Conservation (phyloP, 169 alveolate genomes). For the Plasmodium malariae region DNA sequence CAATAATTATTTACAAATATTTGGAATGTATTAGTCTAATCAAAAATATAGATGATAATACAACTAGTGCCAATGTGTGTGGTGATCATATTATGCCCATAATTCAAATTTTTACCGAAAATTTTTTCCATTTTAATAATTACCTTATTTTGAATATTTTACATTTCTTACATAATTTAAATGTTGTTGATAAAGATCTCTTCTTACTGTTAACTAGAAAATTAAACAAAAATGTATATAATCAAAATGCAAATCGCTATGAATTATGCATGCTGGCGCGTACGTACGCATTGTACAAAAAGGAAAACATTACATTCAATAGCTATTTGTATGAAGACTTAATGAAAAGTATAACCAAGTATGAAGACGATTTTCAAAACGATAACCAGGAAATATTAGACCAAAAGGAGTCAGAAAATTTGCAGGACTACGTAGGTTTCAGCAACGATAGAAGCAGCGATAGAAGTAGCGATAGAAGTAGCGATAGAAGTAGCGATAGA, state of each 20-base stretch:
- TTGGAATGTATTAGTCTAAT: constrained; percentile 43
- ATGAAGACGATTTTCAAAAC: constrained; percentile 53
- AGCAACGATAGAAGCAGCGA: not conserved
- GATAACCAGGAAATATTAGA: not conserved
- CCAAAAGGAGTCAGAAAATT: not conserved
- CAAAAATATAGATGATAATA: constrained; percentile 13
- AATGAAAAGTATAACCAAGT: constrained; percentile 21
- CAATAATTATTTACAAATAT: constrained; percentile 59
- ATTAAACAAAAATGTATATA: constrained; percentile 60
- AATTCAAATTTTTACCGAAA: constrained; percentile 30
- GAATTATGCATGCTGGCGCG: constrained; percentile 65
- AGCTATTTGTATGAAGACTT: constrained; percentile 54
- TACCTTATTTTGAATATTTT: constrained; percentile 37
- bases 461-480: not conserved
- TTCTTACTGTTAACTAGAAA: constrained; percentile 51
- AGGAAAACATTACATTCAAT: constrained; percentile 56
- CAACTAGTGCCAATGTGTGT: not conserved
- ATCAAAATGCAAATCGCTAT: constrained; percentile 44
- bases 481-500: not conserved
- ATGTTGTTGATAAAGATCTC: constrained; percentile 18
- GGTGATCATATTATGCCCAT: constrained; percentile 28
- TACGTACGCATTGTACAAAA: constrained; percentile 50
- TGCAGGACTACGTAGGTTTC: not conserved
- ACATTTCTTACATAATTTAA: constrained; percentile 38
- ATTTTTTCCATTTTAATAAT: constrained; percentile 43